Evolutionary conservation across 2,329 filamentous ascomycete species (phyloP).

Genomic region (Thielaviopsis musarum): DNA sequence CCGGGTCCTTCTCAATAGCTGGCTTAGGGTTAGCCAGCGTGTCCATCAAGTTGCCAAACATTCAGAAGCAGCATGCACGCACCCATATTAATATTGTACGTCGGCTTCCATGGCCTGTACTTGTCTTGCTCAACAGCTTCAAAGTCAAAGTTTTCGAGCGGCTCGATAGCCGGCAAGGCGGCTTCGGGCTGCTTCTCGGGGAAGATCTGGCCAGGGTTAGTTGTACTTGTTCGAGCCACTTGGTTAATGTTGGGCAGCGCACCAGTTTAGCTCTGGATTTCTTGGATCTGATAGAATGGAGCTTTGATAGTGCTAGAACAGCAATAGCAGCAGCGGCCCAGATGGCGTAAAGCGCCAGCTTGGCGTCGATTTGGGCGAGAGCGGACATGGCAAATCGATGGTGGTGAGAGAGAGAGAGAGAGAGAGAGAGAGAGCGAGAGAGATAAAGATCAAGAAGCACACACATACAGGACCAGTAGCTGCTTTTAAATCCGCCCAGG

Average conservation of each 20-base stretch:
- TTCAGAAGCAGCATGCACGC: constrained; percentile 5
- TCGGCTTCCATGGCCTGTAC: constrained; percentile 32
- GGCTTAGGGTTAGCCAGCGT: not conserved
- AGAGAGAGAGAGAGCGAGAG: not conserved
- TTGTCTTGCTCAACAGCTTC: constrained; percentile 21
- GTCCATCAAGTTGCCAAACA: not conserved
- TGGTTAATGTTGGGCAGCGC: not conserved
- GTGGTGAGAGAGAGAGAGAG: not conserved
- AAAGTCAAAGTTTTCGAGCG: constrained; percentile 24
- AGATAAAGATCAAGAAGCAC: no score
- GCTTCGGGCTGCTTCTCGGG: constrained; percentile 2
- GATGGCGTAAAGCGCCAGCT: not conserved
- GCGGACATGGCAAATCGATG: not conserved
- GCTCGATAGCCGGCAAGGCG: constrained; percentile 11
- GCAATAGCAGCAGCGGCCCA: not conserved
- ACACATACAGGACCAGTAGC: not conserved
- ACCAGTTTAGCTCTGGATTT: not conserved
- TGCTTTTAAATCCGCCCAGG: no score
- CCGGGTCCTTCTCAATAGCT: constrained; percentile 27
- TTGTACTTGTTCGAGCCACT: not conserved
- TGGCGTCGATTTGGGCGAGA: not conserved
- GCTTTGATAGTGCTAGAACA: not conserved
- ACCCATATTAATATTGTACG: constrained; percentile 40
- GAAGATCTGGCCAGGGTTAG: not conserved
- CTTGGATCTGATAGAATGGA: not conserved